Percentiles rank a stretch among this genome's conserved stretches.
These are phyloP conservation scores for Pseudotulostoma volvatum DNA, from an alignment of 495 filamentous ascomycete genomes.

Conservation along the genomic window DNA sequence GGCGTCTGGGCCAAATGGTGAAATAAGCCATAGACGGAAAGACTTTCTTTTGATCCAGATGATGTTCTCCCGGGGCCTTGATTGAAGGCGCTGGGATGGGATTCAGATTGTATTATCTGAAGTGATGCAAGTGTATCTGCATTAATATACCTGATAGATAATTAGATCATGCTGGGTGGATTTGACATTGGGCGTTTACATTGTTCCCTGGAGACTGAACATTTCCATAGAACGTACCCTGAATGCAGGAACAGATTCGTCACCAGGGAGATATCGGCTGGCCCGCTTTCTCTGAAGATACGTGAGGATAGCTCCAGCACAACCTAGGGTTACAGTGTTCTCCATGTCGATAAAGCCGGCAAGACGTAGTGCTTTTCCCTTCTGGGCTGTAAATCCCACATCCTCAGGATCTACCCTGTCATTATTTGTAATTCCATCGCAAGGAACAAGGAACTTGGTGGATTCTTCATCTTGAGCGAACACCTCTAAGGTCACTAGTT, in stretches of 20 bases:
- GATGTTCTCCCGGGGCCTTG: slow-evolving; percentile 53
- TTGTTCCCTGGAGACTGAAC: slow-evolving; percentile 58
- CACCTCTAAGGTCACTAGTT: slow-evolving; percentile 39
- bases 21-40: slow-evolving; percentile 81
- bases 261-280: slow-evolving; percentile 39
- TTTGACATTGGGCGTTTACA: too few relatives aligned
- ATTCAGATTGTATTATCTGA: slow-evolving; percentile 73
- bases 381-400: slow-evolving; percentile 34
- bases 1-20: slow-evolving; percentile 62
- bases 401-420: slow-evolving; percentile 31
- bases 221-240: slow-evolving; percentile 52
- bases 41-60: slow-evolving; percentile 65
- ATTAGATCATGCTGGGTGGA: too few relatives aligned
- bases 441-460: slow-evolving; percentile 38
- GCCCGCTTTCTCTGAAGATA: slow-evolving; percentile 60
- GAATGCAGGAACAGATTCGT: slow-evolving; percentile 35
- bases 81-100: slow-evolving; percentile 69
- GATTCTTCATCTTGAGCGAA: slow-evolving; percentile 21
- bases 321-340: slow-evolving; percentile 58
- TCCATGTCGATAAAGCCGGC: slow-evolving; percentile 63
- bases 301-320: slow-evolving; percentile 67
- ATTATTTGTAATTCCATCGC: slow-evolving; percentile 28
- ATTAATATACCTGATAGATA: slow-evolving; percentile 70
- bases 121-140: slow-evolving; percentile 64
- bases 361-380: slow-evolving; percentile 54